Percentiles rank a stretch among this genome's conserved stretches.
phyloP scores from a whole-genome alignment of 208 protist species.

The Leishmania major region DNA sequence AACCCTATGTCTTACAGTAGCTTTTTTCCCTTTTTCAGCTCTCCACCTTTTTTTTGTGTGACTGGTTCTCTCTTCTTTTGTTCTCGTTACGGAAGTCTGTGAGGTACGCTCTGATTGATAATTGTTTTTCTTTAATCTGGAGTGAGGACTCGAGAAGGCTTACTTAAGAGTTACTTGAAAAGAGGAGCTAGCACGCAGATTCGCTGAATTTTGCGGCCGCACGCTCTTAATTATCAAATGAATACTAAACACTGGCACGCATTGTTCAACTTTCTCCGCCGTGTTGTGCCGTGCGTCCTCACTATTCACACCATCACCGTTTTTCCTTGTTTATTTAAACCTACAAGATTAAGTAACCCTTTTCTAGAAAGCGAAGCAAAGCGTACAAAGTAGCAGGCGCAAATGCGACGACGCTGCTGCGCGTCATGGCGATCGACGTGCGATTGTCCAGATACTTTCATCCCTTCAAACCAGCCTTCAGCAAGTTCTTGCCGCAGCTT shows the following conservation, averaged over 20 bases:
- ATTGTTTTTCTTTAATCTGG: conserved; percentile 4
- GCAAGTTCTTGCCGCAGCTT: not conserved
- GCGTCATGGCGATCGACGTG: not conserved
- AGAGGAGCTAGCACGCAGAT: not conserved
- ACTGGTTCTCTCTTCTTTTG: conserved; percentile 7
- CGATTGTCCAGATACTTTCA: not conserved
- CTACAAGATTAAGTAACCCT: conserved; percentile 12
- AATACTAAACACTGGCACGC: not conserved
- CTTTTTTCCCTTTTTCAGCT: conserved; percentile 6
- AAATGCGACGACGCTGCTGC: conserved; percentile 1
- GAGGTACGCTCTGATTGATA: conserved; percentile 13
- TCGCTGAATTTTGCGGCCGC: not conserved
- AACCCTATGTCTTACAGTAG: not conserved
- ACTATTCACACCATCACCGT: conserved; percentile 9
- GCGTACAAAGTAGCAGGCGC: not conserved
- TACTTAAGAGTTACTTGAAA: not conserved
- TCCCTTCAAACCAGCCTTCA: not conserved
- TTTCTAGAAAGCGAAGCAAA: conserved; percentile 19
- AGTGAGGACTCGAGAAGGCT: not conserved
- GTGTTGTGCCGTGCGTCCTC: conserved; percentile 1
- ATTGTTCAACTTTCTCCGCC: conserved; percentile 6
- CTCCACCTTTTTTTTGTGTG: not conserved
- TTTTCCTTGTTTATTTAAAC: conserved; percentile 25
- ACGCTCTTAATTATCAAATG: not conserved
- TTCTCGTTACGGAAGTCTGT: conserved; percentile 10